Conservation (phyloP, 164 flowering plant genomes). For the Cinnamomum micranthum region DNA sequence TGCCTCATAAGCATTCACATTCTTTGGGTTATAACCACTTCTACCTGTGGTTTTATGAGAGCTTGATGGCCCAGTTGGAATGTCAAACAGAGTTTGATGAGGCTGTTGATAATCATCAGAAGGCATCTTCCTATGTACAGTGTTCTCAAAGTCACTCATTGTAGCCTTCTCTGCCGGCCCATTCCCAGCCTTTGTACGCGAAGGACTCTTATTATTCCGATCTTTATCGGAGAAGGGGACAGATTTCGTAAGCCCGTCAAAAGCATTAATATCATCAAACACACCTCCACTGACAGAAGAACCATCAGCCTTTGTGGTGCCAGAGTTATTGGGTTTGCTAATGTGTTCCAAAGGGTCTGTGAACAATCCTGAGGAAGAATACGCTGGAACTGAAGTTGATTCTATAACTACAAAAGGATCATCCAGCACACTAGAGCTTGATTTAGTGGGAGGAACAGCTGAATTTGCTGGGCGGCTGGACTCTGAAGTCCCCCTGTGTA, state of each 20-base stretch:
- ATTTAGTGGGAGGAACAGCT: slow-evolving; percentile 29
- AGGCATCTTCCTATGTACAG: slow-evolving; percentile 34
- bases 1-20: slow-evolving; percentile 30
- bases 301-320: slow-evolving; percentile 29
- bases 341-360: slow-evolving; percentile 55
- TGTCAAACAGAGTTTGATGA: slow-evolving; percentile 43
- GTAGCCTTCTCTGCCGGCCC: slow-evolving; percentile 38
- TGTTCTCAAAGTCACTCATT: slow-evolving; percentile 30
- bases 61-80: slow-evolving; percentile 45
- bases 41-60: slow-evolving; percentile 31
- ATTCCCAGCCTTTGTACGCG: slow-evolving; percentile 23
- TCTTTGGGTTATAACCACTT: slow-evolving; percentile 34
- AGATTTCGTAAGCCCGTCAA: slow-evolving; percentile 42
- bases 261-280: slow-evolving; percentile 62
- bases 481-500: slow-evolving; percentile 44
- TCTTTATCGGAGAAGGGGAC: slow-evolving; percentile 34
- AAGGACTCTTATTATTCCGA: slow-evolving; percentile 38
- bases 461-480: slow-evolving; percentile 25
- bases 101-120: slow-evolving; percentile 38
- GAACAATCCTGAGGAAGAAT: slow-evolving; percentile 38
- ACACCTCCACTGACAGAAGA: slow-evolving; percentile 35
- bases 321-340: slow-evolving; percentile 33
- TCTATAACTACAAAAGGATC: slow-evolving; percentile 69
- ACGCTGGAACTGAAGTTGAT: slow-evolving; percentile 35
- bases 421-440: slow-evolving; percentile 35